These are phyloP conservation scores for Diaporthe capsici DNA, from an alignment of 2,329 filamentous ascomycete species.

Conservation along the genomic window DNA sequence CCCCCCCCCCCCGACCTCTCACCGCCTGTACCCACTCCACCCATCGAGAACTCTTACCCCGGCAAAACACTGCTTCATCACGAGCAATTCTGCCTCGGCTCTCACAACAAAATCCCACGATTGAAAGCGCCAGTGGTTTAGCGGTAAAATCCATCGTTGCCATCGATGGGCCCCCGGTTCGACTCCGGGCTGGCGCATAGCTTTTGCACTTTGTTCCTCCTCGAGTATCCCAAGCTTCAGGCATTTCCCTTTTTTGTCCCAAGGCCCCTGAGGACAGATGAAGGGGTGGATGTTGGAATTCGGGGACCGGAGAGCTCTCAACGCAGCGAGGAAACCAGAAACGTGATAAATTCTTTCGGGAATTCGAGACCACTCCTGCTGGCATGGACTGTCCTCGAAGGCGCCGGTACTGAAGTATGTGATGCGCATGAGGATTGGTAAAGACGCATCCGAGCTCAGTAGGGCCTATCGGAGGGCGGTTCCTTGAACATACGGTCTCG, in stretches of 20 bases:
- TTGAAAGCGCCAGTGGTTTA: conserved; percentile 28
- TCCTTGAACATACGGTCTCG: not conserved
- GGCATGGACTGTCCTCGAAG: not conserved
- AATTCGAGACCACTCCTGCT: not conserved
- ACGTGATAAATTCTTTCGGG: no score
- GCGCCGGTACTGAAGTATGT: not conserved
- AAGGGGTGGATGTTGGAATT: not conserved
- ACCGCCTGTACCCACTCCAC: conserved; percentile 17
- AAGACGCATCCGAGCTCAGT: not conserved
- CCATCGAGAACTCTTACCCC: not conserved
- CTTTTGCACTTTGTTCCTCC: conserved; percentile 1
- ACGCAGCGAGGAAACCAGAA: not conserved
- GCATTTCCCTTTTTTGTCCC: not conserved
- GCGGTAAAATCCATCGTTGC: conserved; percentile 36
- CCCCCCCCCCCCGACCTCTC: not conserved
- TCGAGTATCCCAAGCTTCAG: not conserved
- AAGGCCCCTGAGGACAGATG: no score
- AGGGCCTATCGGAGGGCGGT: not conserved
- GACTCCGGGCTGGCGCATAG: conserved; percentile 34
- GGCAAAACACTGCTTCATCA: not conserved
- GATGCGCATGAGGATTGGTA: not conserved
- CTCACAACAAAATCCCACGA: not conserved
- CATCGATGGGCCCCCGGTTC: conserved; percentile 37
- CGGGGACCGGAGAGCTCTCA: no score
- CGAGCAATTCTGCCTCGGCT: not conserved